These are phyloP conservation scores for Cephaloascus albidus DNA, from an alignment of 805 yeast genomes.

Conservation along the genomic window DNA sequence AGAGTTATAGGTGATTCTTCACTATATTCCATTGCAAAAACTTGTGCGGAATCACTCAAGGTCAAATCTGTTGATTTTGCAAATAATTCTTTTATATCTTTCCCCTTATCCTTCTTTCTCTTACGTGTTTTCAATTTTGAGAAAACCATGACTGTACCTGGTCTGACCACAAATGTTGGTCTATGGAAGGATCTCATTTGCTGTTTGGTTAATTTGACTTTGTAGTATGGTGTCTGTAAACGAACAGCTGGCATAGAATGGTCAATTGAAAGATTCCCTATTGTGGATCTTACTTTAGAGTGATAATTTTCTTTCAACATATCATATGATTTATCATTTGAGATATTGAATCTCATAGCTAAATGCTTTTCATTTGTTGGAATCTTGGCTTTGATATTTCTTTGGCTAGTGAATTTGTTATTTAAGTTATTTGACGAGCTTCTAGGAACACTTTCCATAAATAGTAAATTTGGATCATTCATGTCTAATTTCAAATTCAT, in stretches of 20 bases:
- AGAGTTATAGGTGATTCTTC: constrained; percentile 81
- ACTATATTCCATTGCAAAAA: constrained; percentile 77
- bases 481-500: constrained; percentile 53
- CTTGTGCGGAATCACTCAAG: constrained; percentile 70
- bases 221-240: constrained; percentile 85
- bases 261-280: constrained; percentile 84
- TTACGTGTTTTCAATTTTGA: constrained; percentile 70
- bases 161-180: constrained; percentile 63
- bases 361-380: constrained; percentile 49
- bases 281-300: constrained; percentile 84
- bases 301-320: constrained; percentile 78
- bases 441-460: constrained; percentile 35
- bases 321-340: constrained; percentile 85
- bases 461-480: constrained; percentile 78
- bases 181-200: constrained; percentile 77
- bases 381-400: constrained; percentile 20
- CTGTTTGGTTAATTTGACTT: constrained; percentile 58
- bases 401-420: constrained; percentile 1
- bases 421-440: constrained; percentile 5
- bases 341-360: constrained; percentile 62
- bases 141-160: constrained; percentile 71
- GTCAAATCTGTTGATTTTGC: constrained; percentile 67
- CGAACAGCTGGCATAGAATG: constrained; percentile 84
- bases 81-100: constrained; percentile 67
- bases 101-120: constrained; percentile 83